Evolutionary conservation across 2,329 filamentous ascomycete genomes (phyloP).

Genomic region (Alternaria novae-zelandiae): DNA sequence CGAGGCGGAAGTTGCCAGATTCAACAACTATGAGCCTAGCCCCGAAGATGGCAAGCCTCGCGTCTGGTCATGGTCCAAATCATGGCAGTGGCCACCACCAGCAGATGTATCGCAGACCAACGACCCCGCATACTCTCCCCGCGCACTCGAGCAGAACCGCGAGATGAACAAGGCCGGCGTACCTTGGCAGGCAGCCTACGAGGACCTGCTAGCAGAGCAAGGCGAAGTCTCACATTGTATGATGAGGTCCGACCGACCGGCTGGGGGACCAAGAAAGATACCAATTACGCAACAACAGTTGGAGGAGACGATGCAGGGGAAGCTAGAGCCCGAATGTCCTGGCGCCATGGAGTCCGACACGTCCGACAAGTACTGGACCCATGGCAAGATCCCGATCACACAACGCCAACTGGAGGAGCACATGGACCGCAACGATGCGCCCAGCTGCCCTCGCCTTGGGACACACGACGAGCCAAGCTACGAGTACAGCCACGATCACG

Average conservation of each 20-base stretch:
- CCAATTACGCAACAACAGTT: not conserved
- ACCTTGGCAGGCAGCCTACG: slow-evolving; percentile 64
- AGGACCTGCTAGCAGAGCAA: slow-evolving; percentile 59
- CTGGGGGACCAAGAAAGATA: slow-evolving; percentile 12
- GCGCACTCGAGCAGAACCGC: slow-evolving; percentile 58
- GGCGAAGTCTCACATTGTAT: slow-evolving; percentile 10
- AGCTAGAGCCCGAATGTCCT: not conserved
- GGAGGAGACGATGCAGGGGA: not conserved
- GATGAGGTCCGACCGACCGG: not conserved
- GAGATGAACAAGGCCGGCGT: slow-evolving; percentile 44
- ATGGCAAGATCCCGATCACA: slow-evolving; percentile 5
- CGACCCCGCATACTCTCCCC: slow-evolving; percentile 57
- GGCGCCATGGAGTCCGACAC: slow-evolving; percentile 9
- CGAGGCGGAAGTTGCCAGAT: not conserved
- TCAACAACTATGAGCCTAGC: not conserved
- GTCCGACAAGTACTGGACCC: not conserved
- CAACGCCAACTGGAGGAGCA: slow-evolving; percentile 10
- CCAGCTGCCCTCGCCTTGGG: not conserved
- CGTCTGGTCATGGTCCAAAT: slow-evolving; percentile 19
- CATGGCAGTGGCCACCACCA: slow-evolving; percentile 30
- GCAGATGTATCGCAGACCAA: slow-evolving; percentile 8
- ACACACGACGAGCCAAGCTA: slow-evolving; percentile 40
- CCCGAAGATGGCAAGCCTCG: not conserved
- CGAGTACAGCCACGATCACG: slow-evolving; percentile 41
- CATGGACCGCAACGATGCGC: not conserved